A percentile compares a stretch with the other conserved stretches of the same genome.
Evolutionary conservation across 768 basidiomycete genomes (phyloP).

Genomic region (Asterophora parasitica): DNA sequence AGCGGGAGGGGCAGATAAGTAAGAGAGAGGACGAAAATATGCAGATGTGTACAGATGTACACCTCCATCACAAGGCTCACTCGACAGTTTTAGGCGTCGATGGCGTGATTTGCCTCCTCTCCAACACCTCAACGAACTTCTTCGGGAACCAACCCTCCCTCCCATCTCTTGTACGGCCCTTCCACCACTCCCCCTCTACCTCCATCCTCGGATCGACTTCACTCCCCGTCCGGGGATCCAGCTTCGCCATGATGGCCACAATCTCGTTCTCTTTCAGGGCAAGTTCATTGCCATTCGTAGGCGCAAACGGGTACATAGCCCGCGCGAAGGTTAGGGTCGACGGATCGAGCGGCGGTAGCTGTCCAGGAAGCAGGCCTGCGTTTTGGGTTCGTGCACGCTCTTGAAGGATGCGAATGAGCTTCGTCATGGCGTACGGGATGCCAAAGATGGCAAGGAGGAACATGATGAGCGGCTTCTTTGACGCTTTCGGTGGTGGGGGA

Average conservation of each 20-base stretch:
- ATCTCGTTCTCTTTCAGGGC: constrained; percentile 85
- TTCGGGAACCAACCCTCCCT: constrained; percentile 93
- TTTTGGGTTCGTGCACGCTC: constrained; percentile 52
- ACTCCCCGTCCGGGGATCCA: constrained; percentile 62
- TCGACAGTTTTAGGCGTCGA: constrained; percentile 23
- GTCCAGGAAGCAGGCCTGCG: constrained; percentile 31
- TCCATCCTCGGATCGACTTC: constrained; percentile 64
- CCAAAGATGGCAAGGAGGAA: constrained; percentile 94
- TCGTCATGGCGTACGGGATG: constrained; percentile 89
- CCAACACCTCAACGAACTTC: constrained; percentile 79
- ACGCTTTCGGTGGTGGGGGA: constrained; percentile 52
- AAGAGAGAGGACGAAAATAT: not conserved
- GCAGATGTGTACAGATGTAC: not conserved
- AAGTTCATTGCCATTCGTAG: constrained; percentile 74
- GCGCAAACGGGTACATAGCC: constrained; percentile 72
- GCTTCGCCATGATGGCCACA: constrained; percentile 82
- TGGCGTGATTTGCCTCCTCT: constrained; percentile 26
- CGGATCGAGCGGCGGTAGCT: constrained; percentile 69
- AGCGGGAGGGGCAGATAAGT: not conserved
- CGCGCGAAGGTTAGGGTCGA: constrained; percentile 79
- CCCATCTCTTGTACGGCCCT: constrained; percentile 87
- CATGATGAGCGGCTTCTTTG: constrained; percentile 85
- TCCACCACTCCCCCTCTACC: constrained; percentile 87
- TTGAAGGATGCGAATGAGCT: constrained; percentile 74
- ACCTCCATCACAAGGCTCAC: constrained; percentile 2